Base-by-base conservation (phyloP, 23 red algal species). In the Chondrus crispus region DNA sequence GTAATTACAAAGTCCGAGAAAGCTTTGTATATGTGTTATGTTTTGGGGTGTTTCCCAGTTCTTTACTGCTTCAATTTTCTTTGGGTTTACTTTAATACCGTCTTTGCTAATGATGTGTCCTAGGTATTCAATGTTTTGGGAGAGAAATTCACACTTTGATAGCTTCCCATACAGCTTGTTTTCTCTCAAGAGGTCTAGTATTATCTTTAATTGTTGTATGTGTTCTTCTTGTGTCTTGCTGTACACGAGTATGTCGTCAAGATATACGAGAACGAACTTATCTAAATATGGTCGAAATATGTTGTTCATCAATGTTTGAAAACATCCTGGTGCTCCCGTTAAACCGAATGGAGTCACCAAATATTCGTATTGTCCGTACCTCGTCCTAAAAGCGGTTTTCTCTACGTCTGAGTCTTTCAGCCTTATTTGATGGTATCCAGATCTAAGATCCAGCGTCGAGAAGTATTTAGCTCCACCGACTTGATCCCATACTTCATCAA, bases 261-360 rank as follows among this genome's bases (percentile, higher is more conserved):
- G 7, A 22, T 58, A 83, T 7, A 36, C 7, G 32, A 63, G 42
- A 30, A 58, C 13, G 58, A 83, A 93, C 16, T 72, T 14, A 62
- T 93, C 79, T 72, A 93, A 24, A 64, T 73, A 73, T 35, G 60
- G 10, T 42, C 51, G 19, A 46, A 93, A 84, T 36, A 85, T 60
- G 0, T 62, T 43, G 39, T 85, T 85, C 68, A 83, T 36, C 37
- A 83, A 63, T 36, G 29, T 1, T 47, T 35, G 33, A 83, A 52
- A 83, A 52, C 32, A 35, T 52, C 0, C 79, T 33, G 79, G 79
- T 24, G 79, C 79, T 36, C 41, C 41, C 22, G 79, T 83, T n/a
- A 83, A 47, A 1, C 49, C 79, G 41, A 83, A 13, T 36, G 46
- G 49, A 29, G 41, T 35, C n/a, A 83, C 79, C 12, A 52, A 47